Evolutionary conservation across 2,329 filamentous ascomycete genomes (phyloP).

Genomic region (Coleophoma eucalyptorum): DNA sequence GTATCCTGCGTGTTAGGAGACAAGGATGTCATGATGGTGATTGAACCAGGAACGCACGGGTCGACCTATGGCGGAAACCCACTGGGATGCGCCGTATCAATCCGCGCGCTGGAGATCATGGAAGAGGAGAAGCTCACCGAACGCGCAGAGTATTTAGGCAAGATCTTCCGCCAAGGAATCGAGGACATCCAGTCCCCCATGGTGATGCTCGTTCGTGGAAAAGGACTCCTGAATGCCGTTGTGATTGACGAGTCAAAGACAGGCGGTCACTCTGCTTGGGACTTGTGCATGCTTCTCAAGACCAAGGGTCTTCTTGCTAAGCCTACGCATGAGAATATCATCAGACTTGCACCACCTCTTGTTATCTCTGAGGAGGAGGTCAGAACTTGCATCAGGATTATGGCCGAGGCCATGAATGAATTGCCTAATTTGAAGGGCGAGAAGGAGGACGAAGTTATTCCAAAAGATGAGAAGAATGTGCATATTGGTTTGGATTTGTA

Average conservation of each 20-base stretch:
- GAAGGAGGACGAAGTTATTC: constrained; percentile 51
- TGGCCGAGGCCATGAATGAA: constrained; percentile 77
- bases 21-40: constrained; percentile 89
- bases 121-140: constrained; percentile 87
- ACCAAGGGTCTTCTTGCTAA: constrained; percentile 94
- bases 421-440: constrained; percentile 64
- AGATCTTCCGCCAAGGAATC: constrained; percentile 78
- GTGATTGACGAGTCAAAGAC: constrained; percentile 90
- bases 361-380: constrained; percentile 92
- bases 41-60: constrained; percentile 95
- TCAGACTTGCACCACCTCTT: constrained; percentile 91
- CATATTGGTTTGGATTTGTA: constrained; percentile 48
- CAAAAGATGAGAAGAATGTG: constrained; percentile 56
- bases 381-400: constrained; percentile 70
- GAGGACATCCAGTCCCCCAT: constrained; percentile 72
- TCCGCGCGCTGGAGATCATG: constrained; percentile 89
- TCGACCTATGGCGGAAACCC: constrained; percentile 99
- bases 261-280: constrained; percentile 86
- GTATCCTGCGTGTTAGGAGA: constrained; percentile 87
- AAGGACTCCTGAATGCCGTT: constrained; percentile 91
- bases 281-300: constrained; percentile 93
- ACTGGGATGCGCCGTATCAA: constrained; percentile 90
- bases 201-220: constrained; percentile 80
- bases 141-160: constrained; percentile 75
- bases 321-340: constrained; percentile 98